Percentiles rank a stretch among this genome's conserved stretches.
These are phyloP conservation scores for Boletus semigastroideus DNA, from an alignment of 1,284 basidiomycete genomes.

Conservation along the genomic window DNA sequence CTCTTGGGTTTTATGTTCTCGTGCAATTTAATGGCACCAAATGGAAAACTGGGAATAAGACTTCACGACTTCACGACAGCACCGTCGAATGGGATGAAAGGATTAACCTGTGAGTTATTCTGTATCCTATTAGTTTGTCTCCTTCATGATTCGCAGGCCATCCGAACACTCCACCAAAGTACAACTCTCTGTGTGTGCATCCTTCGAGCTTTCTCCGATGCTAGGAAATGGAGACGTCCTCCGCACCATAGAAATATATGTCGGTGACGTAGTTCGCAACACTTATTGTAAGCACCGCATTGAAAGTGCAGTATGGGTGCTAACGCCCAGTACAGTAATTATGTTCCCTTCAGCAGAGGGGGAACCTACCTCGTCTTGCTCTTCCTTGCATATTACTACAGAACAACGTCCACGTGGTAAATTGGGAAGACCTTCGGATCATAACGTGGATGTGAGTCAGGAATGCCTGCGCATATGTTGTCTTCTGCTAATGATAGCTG, in stretches of 20 bases:
- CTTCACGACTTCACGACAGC: neutral
- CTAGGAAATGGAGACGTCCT: constrained; percentile 13
- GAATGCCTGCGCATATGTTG: too few relatives aligned
- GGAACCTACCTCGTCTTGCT: neutral
- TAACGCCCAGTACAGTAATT: neutral
- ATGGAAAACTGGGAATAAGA: neutral
- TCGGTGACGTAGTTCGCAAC: constrained; percentile 1
- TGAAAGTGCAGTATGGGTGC: neutral
- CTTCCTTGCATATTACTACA: neutral
- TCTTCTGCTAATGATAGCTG: neutral
- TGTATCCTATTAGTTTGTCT: neutral
- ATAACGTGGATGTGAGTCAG: neutral
- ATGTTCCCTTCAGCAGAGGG: neutral
- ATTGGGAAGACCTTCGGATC: too few relatives aligned
- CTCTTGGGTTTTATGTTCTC: neutral
- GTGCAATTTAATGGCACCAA: neutral
- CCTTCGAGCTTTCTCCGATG: constrained; percentile 13
- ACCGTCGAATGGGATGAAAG: neutral
- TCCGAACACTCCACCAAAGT: neutral
- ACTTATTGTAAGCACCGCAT: neutral
- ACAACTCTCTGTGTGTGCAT: constrained; percentile 10
- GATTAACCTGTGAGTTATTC: neutral
- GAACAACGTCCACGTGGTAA: neutral
- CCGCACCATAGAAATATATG: neutral
- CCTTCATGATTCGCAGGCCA: constrained; percentile 2